phyloP scores from a whole-genome alignment of 2,329 filamentous ascomycete genomes.

The Aspergillus pseudotamarii region DNA sequence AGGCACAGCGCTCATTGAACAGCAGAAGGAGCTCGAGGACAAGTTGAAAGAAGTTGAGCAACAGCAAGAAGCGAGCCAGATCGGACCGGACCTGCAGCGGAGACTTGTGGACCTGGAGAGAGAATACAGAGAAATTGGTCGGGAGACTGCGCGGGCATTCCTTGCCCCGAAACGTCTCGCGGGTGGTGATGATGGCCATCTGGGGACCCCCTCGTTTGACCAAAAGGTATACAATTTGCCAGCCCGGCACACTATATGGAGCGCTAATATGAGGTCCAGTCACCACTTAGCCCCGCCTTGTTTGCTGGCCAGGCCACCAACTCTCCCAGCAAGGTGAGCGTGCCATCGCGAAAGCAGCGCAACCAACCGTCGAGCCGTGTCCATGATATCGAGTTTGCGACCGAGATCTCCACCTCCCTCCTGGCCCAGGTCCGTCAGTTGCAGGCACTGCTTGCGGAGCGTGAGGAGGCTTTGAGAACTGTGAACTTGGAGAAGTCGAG shows the following conservation, averaged over 20 bases:
- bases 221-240: conserved; percentile 43
- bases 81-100: conserved; percentile 78
- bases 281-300: conserved; percentile 71
- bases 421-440: conserved; percentile 92
- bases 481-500: conserved; percentile 74
- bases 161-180: conserved; percentile 78
- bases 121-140: conserved; percentile 92
- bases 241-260: background rate
- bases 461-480: conserved; percentile 81
- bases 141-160: conserved; percentile 86
- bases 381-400: conserved; percentile 97
- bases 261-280: conserved; percentile 47
- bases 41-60: conserved; percentile 83
- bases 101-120: conserved; percentile 85
- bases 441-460: conserved; percentile 80
- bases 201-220: conserved; percentile 50
- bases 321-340: conserved; percentile 85
- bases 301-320: conserved; percentile 82
- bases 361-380: conserved; percentile 88
- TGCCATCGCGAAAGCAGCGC: conserved; percentile 83
- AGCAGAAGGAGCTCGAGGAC: conserved; percentile 80
- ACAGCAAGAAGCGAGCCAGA: conserved; percentile 72
- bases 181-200: conserved; percentile 63
- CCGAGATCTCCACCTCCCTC: conserved; percentile 93
- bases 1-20: conserved; percentile 82